phyloP scores from a whole-genome alignment of 2,329 filamentous ascomycete genomes.

The Balansia obtecta region DNA sequence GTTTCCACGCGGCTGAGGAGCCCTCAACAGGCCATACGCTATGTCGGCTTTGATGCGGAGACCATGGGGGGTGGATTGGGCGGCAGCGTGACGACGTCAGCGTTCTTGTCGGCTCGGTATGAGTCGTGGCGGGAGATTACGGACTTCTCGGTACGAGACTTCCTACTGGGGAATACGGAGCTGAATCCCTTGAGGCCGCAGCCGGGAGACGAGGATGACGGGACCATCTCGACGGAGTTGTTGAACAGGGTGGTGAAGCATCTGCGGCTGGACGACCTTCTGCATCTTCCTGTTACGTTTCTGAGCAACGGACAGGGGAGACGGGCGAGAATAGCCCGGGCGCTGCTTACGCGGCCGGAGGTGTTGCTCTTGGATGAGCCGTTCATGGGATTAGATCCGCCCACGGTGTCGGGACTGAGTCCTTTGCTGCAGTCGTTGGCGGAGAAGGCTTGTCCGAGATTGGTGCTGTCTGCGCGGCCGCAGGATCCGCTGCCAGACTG shows the following conservation, averaged over 20 bases:
- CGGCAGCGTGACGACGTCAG: conserved; percentile 48
- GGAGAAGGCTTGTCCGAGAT: conserved; percentile 50
- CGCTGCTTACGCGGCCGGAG: conserved; percentile 66
- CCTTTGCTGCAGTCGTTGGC: conserved; percentile 58
- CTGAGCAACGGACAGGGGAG: conserved; percentile 89
- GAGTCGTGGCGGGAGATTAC: conserved; percentile 78
- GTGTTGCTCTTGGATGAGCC: conserved; percentile 83
- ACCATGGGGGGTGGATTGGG: conserved; percentile 39
- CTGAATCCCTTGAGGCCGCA: conserved; percentile 53
- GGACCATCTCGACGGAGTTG: conserved; percentile 32
- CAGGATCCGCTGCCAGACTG: conserved; percentile 83
- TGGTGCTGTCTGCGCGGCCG: conserved; percentile 67
- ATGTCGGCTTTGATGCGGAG: conserved; percentile 82
- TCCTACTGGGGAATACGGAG: conserved; percentile 68
- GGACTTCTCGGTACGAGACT: conserved; percentile 76
- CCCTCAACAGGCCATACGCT: conserved; percentile 60
- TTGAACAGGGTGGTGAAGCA: conserved; percentile 55
- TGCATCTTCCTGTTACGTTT: conserved; percentile 76
- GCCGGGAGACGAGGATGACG: conserved; percentile 30
- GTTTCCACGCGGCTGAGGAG: conserved; percentile 43
- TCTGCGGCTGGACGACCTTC: conserved; percentile 53
- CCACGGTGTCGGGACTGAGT: conserved; percentile 61
- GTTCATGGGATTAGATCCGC: conserved; percentile 91
- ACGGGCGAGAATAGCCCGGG: conserved; percentile 76
- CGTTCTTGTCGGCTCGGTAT: conserved; percentile 82